A percentile compares a stretch with the other conserved stretches of the same genome.
Conservation (phyloP, 441 rosid genomes). For the Eutrema salsugineum region DNA sequence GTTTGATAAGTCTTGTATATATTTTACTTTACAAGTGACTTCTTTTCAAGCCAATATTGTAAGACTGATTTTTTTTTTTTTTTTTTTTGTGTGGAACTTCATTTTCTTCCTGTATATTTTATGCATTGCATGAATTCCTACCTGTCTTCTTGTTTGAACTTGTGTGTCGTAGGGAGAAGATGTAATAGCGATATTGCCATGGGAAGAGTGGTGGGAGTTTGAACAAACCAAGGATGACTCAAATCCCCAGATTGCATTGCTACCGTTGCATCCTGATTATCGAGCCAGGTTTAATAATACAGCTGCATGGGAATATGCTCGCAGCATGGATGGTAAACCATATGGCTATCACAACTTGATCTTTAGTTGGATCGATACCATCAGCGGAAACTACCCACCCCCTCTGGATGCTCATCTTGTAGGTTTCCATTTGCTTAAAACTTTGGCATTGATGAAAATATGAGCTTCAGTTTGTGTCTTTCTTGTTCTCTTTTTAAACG, state of each 20-base stretch:
- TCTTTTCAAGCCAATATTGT: neutral
- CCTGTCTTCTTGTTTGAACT: neutral
- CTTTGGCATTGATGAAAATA: neutral
- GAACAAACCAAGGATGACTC: slow-evolving; percentile 83
- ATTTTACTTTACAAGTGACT: neutral
- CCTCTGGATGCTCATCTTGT: slow-evolving; percentile 96
- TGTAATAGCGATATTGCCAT: slow-evolving; percentile 70
- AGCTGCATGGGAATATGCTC: slow-evolving; percentile 98
- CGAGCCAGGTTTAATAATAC: slow-evolving; percentile 86
- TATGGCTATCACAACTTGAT: slow-evolving; percentile 98
- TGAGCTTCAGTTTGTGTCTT: neutral
- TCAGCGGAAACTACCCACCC: slow-evolving; percentile 81
- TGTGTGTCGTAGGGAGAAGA: slow-evolving; percentile 71
- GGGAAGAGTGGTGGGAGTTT: slow-evolving; percentile 99
- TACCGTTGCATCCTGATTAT: slow-evolving; percentile 85
- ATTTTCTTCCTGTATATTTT: neutral
- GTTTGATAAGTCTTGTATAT: neutral
- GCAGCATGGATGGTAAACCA: slow-evolving; percentile 80
- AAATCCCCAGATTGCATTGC: slow-evolving; percentile 87
- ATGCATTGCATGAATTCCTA: neutral
- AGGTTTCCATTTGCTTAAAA: slow-evolving; percentile 20
- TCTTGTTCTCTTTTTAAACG: neutral
- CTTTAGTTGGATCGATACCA: slow-evolving; percentile 98
- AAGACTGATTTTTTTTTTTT: neutral
- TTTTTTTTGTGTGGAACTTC: neutral